Base-by-base conservation (phyloP, 257 asterid genomes). In the Nicotiana noctiflora region DNA sequence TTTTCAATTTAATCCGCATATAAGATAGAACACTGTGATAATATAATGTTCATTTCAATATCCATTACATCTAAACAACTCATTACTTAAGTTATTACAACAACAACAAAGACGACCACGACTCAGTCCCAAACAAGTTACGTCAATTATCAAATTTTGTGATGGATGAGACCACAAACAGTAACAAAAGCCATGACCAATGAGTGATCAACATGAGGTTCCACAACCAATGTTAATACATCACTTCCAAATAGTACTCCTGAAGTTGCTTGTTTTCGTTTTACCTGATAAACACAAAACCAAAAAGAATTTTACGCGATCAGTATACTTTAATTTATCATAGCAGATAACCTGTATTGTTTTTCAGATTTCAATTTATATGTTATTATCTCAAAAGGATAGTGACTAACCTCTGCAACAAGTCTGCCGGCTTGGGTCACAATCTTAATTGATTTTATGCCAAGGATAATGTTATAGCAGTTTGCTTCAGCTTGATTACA, bases 171-270 rank as follows among this genome's bases (percentile, higher is more conserved):
- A 15, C 87, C 89, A 82, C 87, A 88, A 6, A 89, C 94, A 4
- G 91, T 76, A 5, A 91, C 90, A 57, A 92, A 85, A 55, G 96
- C 94, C 92, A 92, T 84, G 37, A 88, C 61, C 21, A 90, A 57
- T 51, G 94, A 84, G 23, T 89, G 89, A 84, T 91, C 96, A 21
- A 83, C 79, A 4, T 81, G 87, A 8, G 93, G 87, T 81, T 93
- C 95, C 84, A 91, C 94, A 15, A 78, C 86, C 65, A 93, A 72
- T 44, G 83, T 83, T 40, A 90, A 27, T 27, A 93, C 97, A 87
- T 93, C 97, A 37, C 86, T 85, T 57, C 97, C 96, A 76, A 87
- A 82, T 25, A 65, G 29, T 79, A 89, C 85, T 63, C 97, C 97
- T 13, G 82, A 37, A 62, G 82, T 21, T 59, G 92, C 68, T 17